These are phyloP conservation scores for Cercophora newfieldiana DNA, from an alignment of 495 filamentous ascomycete genomes.

Conservation along the genomic window DNA sequence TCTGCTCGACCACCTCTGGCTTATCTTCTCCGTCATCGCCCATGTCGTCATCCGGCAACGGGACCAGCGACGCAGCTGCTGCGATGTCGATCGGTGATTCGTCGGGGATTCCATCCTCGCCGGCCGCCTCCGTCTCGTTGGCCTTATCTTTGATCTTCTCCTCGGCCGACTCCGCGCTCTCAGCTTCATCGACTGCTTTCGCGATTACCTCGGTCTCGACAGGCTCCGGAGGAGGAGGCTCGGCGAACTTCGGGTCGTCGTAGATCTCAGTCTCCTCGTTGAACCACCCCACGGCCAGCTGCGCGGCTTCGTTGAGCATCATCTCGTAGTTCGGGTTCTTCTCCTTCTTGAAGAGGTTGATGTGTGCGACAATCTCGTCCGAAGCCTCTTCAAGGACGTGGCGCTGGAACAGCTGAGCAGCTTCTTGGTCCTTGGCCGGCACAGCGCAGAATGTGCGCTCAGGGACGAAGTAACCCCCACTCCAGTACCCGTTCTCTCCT, in stretches of 20 bases:
- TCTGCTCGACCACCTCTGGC: conserved; percentile 25
- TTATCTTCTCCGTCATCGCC: conserved; percentile 23
- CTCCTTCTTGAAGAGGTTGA: conserved; percentile 76
- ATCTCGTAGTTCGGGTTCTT: conserved; percentile 75
- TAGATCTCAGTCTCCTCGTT: conserved; percentile 43
- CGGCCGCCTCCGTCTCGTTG: neutral
- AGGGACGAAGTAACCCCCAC: conserved; percentile 54
- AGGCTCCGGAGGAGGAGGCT: conserved; percentile 31
- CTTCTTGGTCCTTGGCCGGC: conserved; percentile 38
- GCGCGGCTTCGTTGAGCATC: conserved; percentile 66
- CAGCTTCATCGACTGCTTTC: conserved; percentile 38
- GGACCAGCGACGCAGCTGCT: conserved; percentile 44
- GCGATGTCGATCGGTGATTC: conserved; percentile 51
- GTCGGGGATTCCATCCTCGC: conserved; percentile 36
- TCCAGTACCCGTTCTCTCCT: conserved; percentile 54
- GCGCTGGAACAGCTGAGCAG: conserved; percentile 51
- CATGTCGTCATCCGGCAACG: conserved; percentile 41
- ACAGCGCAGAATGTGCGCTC: conserved; percentile 54
- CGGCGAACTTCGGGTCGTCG: conserved; percentile 44
- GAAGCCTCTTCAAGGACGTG: conserved; percentile 68
- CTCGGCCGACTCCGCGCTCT: conserved; percentile 13
- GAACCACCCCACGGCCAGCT: conserved; percentile 56
- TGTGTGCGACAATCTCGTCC: conserved; percentile 85
- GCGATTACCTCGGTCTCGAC: conserved; percentile 39
- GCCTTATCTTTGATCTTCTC: conserved; percentile 12